Evolutionary conservation across 805 yeast genomes (phyloP).

Genomic region (Zygosaccharomyces kombuchaensis): DNA sequence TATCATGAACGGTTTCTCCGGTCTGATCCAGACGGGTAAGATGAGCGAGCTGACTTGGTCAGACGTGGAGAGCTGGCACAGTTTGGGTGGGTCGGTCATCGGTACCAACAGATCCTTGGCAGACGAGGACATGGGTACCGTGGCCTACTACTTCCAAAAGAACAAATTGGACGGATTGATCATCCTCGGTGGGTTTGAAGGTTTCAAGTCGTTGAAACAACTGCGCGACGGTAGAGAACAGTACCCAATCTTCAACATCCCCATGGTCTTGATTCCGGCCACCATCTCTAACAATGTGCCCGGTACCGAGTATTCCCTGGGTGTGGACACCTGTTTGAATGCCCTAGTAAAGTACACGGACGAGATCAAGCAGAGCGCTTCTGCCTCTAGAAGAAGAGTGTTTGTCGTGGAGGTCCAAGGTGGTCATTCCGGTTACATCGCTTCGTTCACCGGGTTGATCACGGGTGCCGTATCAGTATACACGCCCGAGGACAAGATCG

Average conservation of each 20-base stretch:
- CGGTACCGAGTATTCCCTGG: constrained; percentile 95
- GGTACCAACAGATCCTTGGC: constrained; percentile 94
- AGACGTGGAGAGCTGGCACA: constrained; percentile 84
- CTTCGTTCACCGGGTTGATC: constrained; percentile 76
- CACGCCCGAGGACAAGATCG: constrained; percentile 80
- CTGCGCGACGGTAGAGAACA: constrained; percentile 67
- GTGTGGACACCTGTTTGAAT: constrained; percentile 94
- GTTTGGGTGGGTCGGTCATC: constrained; percentile 90
- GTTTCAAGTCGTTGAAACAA: constrained; percentile 80
- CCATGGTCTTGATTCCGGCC: constrained; percentile 90
- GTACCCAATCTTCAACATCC: constrained; percentile 91
- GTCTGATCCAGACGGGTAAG: constrained; percentile 84
- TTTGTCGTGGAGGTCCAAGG: constrained; percentile 98
- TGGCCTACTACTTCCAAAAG: constrained; percentile 90
- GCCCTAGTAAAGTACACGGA: constrained; percentile 90
- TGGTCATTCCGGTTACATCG: constrained; percentile 92
- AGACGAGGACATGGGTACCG: constrained; percentile 76
- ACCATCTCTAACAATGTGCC: constrained; percentile 97
- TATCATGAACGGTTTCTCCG: constrained; percentile 89
- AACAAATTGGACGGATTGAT: constrained; percentile 82
- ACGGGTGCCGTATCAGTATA: constrained; percentile 91
- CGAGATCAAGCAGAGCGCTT: constrained; percentile 89
- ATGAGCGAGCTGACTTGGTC: constrained; percentile 73
- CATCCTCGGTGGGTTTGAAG: constrained; percentile 95
- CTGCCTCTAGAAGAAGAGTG: constrained; percentile 88